A percentile compares a stretch with the other conserved stretches of the same genome.
Conservation (phyloP, 768 basidiomycete genomes). For the Boletus rubescentipes region DNA sequence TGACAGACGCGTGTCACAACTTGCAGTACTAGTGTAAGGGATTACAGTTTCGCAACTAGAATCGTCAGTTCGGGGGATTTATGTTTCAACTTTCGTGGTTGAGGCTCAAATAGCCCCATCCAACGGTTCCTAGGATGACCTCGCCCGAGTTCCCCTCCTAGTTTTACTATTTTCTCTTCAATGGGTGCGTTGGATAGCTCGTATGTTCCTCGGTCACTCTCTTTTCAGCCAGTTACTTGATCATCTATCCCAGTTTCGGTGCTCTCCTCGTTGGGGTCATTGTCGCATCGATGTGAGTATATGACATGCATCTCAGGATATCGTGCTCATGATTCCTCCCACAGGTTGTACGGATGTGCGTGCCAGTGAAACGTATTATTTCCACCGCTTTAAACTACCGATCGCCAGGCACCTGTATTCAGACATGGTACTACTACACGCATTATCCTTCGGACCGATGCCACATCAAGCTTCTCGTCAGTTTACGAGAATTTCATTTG, state of each 20-base stretch:
- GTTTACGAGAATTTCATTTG: constrained; percentile 9
- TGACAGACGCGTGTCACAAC: too few relatives aligned
- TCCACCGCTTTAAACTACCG: neutral
- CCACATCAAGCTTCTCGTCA: constrained; percentile 47
- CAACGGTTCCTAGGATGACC: neutral
- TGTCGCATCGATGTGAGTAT: constrained; percentile 47
- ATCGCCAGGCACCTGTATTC: constrained; percentile 49
- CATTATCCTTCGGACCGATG: constrained; percentile 49
- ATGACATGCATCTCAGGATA: neutral
- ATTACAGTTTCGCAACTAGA: too few relatives aligned
- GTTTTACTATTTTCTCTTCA: neutral
- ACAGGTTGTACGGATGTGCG: constrained; percentile 52
- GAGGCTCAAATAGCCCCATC: neutral
- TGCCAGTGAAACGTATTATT: neutral
- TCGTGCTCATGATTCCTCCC: constrained; percentile 4
- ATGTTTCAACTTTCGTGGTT: too few relatives aligned
- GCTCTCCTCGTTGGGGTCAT: constrained; percentile 51
- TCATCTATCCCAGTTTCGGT: constrained; percentile 40
- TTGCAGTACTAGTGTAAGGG: too few relatives aligned
- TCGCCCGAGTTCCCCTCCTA: neutral
- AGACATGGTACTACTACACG: constrained; percentile 54
- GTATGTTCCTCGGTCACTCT: constrained; percentile 26
- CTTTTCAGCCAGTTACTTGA: neutral
- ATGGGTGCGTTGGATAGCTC: constrained; percentile 32
- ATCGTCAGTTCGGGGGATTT: too few relatives aligned